These are phyloP conservation scores for Linderniella brevidens DNA, from an alignment of 257 asterid species.

Conservation along the genomic window DNA sequence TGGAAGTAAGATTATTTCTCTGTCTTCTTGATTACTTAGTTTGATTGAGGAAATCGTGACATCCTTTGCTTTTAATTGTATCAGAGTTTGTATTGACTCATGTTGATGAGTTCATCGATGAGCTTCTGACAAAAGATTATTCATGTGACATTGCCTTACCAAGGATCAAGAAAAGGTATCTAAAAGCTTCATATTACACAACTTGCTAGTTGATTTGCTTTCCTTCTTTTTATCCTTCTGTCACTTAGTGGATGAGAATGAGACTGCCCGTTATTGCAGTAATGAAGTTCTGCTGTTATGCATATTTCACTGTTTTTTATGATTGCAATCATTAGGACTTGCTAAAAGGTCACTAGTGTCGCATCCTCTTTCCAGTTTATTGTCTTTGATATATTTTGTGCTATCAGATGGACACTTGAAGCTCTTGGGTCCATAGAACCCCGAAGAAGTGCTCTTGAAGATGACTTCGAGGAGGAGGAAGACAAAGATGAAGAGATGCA, in stretches of 20 bases:
- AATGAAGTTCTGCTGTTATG: no score
- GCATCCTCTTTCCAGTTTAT: slow-evolving; percentile 4
- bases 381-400: slow-evolving; percentile 6
- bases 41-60: neutral
- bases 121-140: slow-evolving; percentile 75
- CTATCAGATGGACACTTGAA: slow-evolving; percentile 66
- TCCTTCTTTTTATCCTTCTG: neutral
- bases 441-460: slow-evolving; percentile 94
- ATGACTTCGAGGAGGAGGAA: slow-evolving; percentile 98
- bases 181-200: neutral
- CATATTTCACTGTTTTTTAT: neutral
- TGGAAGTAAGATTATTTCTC: slow-evolving; percentile 33
- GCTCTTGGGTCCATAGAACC: slow-evolving; percentile 56
- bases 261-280: no score
- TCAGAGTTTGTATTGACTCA: slow-evolving; percentile 63
- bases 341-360: no score
- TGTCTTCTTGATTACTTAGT: neutral
- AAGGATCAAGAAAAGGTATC: slow-evolving; percentile 71
- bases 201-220: slow-evolving; percentile 1
- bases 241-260: slow-evolving; percentile 1
- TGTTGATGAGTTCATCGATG: slow-evolving; percentile 81
- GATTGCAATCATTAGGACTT: no score
- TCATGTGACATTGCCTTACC: slow-evolving; percentile 87
- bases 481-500: slow-evolving; percentile 87
- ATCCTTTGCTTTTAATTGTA: neutral